Percentiles rank a stretch among this genome's conserved stretches.
These are phyloP conservation scores for Acacia acuminata DNA, from an alignment of 306 rosid species.

Conservation along the genomic window DNA sequence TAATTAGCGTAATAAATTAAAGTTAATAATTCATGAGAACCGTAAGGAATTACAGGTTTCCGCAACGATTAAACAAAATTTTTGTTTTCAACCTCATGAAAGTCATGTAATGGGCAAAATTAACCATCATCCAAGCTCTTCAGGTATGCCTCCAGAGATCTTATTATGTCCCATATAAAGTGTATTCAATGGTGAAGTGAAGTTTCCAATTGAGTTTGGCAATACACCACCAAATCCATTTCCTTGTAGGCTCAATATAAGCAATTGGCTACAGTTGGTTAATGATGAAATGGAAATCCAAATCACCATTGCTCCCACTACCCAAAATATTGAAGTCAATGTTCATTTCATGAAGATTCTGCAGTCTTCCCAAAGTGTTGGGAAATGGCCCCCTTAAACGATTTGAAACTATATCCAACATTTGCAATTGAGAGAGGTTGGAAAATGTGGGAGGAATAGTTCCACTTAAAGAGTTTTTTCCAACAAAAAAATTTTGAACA, in stretches of 20 bases:
- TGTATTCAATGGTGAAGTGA: background rate
- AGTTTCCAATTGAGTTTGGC: conserved; percentile 22
- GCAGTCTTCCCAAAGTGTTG: conserved; percentile 19
- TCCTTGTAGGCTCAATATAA: rapidly evolving
- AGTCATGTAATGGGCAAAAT: too few species aligned
- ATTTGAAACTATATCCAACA: background rate
- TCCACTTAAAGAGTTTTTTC: background rate
- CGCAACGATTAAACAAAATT: too few species aligned
- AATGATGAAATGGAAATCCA: conserved; percentile 37
- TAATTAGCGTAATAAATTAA: too few species aligned
- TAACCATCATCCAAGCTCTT: too few species aligned
- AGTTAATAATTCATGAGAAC: too few species aligned
- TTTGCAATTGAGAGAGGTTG: conserved; percentile 19
- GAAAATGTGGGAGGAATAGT: conserved; percentile 20
- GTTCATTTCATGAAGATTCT: background rate
- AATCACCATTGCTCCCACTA: conserved; percentile 15
- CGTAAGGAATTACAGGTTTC: too few species aligned
- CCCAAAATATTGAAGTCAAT: conserved; percentile 16
- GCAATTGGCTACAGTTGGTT: conserved; percentile 32
- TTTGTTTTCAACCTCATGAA: too few species aligned
- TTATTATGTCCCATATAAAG: background rate
- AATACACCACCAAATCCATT: conserved; percentile 33
- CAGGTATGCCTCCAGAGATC: conserved; percentile 1
- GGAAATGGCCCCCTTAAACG: conserved; percentile 29
- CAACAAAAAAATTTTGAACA: background rate